These are phyloP conservation scores for Colletotrichum kahawae DNA, from an alignment of 2,329 filamentous ascomycete species.

Conservation along the genomic window DNA sequence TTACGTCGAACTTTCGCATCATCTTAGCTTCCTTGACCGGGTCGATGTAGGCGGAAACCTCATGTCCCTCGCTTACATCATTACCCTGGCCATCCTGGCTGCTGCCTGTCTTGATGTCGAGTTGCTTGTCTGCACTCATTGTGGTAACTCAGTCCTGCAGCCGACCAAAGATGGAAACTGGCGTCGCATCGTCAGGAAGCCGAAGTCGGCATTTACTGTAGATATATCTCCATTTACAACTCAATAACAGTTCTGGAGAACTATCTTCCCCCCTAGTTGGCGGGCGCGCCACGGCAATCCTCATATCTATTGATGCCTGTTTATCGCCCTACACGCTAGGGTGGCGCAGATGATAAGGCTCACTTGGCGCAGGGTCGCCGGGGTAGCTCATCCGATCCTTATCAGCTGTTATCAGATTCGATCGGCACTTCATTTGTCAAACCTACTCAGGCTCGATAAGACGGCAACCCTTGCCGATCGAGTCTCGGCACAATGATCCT, in stretches of 20 bases:
- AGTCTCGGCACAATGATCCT: background rate
- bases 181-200: background rate
- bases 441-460: background rate
- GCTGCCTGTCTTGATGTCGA: background rate
- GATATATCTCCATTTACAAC: background rate
- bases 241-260: background rate
- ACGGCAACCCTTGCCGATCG: background rate
- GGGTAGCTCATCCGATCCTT: background rate
- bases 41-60: background rate
- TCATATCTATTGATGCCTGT: background rate
- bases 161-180: background rate
- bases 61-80: background rate
- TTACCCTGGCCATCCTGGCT: background rate
- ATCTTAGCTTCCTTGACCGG: slow-evolving; percentile 7
- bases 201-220: background rate
- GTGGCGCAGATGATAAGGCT: background rate
- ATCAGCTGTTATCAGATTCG: background rate
- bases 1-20: slow-evolving; percentile 31
- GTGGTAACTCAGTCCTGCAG: background rate
- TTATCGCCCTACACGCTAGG: background rate
- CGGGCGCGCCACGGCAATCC: background rate
- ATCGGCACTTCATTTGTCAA: background rate
- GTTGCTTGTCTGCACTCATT: background rate
- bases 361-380: background rate
- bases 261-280: background rate